These are phyloP conservation scores for Dictyostelium citrinum DNA, from an alignment of 78 protist species.

Conservation along the genomic window DNA sequence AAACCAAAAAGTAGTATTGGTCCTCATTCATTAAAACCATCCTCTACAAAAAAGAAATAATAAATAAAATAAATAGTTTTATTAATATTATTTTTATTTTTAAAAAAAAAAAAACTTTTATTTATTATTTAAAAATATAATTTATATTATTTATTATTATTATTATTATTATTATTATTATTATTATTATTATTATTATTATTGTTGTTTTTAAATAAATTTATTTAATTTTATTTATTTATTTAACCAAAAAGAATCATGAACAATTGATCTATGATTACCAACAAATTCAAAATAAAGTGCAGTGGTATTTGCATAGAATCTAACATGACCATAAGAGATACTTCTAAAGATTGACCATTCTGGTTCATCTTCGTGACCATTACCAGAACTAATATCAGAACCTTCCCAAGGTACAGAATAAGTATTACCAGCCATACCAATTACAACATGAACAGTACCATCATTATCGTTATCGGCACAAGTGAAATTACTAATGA, in stretches of 20 bases:
- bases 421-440: slow-evolving; percentile 65
- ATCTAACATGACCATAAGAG: slow-evolving; percentile 59
- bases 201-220: too few relatives aligned
- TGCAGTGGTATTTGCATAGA: slow-evolving; percentile 32
- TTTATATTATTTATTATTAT: too few relatives aligned
- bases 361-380: slow-evolving; percentile 59
- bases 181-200: too few relatives aligned
- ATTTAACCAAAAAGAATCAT: slow-evolving; percentile 51
- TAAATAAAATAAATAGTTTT: not conserved
- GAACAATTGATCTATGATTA: slow-evolving; percentile 45
- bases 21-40: not conserved
- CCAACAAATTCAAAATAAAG: slow-evolving; percentile 72
- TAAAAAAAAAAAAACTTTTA: not conserved
- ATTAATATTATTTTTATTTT: not conserved
- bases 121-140: not conserved
- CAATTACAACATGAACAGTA: slow-evolving; percentile 76
- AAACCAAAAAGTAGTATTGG: not conserved
- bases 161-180: too few relatives aligned
- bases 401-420: slow-evolving; percentile 4
- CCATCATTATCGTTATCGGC: slow-evolving; percentile 56
- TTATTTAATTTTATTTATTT: not conserved
- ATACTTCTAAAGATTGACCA: slow-evolving; percentile 37
- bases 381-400: slow-evolving; percentile 25
- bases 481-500: slow-evolving; percentile 2
- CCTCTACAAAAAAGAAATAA: not conserved